Percentiles rank a stretch among this genome's conserved stretches.
phyloP scores from a whole-genome alignment of 2,329 filamentous ascomycete genomes.

The Neoarthrinium moseri region DNA sequence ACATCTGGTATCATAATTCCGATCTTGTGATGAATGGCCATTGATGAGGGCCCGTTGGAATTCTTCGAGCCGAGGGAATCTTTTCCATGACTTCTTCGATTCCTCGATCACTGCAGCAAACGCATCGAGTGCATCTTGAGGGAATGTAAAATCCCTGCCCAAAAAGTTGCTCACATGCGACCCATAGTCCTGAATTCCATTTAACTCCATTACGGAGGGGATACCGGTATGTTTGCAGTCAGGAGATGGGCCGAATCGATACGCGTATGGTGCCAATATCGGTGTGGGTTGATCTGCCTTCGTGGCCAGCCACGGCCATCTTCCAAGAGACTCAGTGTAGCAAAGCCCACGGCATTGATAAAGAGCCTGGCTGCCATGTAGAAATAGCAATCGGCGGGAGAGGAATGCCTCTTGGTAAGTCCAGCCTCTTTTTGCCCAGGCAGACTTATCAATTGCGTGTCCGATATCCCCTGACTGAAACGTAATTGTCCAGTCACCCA shows the following conservation, averaged over 20 bases:
- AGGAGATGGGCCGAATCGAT: no score
- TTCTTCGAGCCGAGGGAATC: background rate
- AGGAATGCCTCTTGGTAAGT: background rate
- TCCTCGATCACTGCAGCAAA: background rate
- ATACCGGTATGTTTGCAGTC: no score
- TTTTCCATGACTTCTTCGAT: background rate
- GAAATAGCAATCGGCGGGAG: background rate
- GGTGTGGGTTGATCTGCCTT: no score
- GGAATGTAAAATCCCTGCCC: background rate
- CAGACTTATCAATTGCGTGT: background rate
- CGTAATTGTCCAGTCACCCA: background rate
- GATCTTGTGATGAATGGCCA: no score
- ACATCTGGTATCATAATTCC: no score
- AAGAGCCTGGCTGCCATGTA: background rate
- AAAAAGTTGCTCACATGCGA: background rate
- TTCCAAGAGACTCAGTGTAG: background rate
- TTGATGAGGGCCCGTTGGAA: no score
- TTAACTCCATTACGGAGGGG: no score
- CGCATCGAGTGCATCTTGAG: background rate
- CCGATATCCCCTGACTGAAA: background rate
- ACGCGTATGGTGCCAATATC: no score
- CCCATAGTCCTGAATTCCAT: background rate
- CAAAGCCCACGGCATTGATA: background rate
- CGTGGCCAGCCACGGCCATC: background rate
- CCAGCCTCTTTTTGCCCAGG: background rate